Evolutionary conservation across 169 alveolate species (phyloP).

Genomic region (Besnoitia besnoiti): DNA sequence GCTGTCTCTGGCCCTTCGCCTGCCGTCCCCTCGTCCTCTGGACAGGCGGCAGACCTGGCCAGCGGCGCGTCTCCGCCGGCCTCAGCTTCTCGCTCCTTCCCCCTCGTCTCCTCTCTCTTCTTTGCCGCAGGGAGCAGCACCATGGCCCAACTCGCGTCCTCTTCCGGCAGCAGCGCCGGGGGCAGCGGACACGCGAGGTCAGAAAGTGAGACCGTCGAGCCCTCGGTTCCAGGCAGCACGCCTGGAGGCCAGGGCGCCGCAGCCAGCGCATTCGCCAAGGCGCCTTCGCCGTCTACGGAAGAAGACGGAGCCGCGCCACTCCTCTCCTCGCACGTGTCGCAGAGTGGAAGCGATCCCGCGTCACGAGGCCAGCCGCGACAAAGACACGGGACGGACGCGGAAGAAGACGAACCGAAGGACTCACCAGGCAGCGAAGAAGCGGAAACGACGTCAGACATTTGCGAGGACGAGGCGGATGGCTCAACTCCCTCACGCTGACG

Average conservation of each 20-base stretch:
- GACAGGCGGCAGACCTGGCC: not conserved
- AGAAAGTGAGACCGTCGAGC: not conserved
- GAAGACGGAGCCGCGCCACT: not conserved
- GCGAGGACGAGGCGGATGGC: not conserved
- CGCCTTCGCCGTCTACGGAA: no score
- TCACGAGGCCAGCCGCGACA: no score
- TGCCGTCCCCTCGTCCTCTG: not conserved
- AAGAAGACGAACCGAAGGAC: no score
- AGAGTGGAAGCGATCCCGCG: no score
- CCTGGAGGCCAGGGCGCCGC: not conserved
- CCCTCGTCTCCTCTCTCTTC: not conserved
- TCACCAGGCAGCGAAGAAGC: not conserved
- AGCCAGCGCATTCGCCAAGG: not conserved
- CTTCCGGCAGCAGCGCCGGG: slow-evolving; percentile 35
- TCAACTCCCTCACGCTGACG: not conserved
- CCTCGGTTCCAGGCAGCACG: not conserved
- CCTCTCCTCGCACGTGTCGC: no score
- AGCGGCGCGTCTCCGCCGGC: not conserved
- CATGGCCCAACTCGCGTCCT: slow-evolving; percentile 23
- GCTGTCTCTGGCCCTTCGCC: not conserved
- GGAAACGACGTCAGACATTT: no score
- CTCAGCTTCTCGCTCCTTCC: not conserved
- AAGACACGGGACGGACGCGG: no score
- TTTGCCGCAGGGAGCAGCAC: not conserved
- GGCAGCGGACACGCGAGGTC: slow-evolving; percentile 27